Evolutionary conservation across 2,329 filamentous ascomycete species (phyloP), one percentile per base, ranked within the genome.

Genomic region (Bisporella sp.): DNA sequence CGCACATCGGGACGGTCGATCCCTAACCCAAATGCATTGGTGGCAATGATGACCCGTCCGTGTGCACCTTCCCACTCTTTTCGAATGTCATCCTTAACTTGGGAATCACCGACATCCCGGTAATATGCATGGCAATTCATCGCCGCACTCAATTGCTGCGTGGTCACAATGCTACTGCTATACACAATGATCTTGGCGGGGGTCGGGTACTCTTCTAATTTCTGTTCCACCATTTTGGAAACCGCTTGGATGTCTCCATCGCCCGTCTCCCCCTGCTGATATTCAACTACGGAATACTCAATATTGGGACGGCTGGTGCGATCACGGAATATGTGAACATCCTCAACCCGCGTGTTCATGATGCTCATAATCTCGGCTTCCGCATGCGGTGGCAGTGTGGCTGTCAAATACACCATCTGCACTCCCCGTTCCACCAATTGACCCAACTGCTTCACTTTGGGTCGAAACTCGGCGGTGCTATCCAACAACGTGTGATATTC

Each of bases 331-430:
- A 48, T 48, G 31, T 48, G 30, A 37, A 50, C 33, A 46, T 45
- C 42, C 7, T 50, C 42, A 31, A 35, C 43, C 28, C 28, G 8
- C 30, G 45, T 46, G 43, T 31, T 42, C 29, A 50, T 43, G 32
- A 50, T 50, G 42, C 40, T 46, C 39, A 50, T 50, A 35, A 46
- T 45, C 33, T 50, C 43, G 29, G 44, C 35, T 44, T 50, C 39
- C 31, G 37, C 31, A 50, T 50, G 39, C 45, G 39, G 43, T 46
- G 31, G 48, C 28, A 50, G 47, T 31, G 31, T 49, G 6, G 31
- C 32, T 35, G 41, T 49, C 33, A 49, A 49, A 49, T 49, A 49
- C 41, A 48, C 37, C 47, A 48, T 48, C 11, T 48, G 40, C 37
- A 44, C 47, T 32, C 47, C 47, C 47, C 30, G 42, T 48, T 43